Evolutionary conservation across 2,329 filamentous ascomycete genomes (phyloP).

Genomic region (Talaromyces islandicus): DNA sequence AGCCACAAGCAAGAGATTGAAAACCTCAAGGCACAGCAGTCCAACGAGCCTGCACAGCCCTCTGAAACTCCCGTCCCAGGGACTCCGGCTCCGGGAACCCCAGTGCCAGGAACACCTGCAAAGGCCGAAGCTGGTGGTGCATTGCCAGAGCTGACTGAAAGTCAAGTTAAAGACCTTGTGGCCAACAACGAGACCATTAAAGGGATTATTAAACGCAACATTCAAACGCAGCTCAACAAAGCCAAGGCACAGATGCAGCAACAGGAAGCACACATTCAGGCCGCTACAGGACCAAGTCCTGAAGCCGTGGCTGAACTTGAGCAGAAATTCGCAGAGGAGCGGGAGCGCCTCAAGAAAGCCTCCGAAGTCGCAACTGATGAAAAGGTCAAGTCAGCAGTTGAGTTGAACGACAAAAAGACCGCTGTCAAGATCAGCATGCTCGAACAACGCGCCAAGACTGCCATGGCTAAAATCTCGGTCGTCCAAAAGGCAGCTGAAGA

Average conservation of each 20-base stretch:
- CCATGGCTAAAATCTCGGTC: conserved; percentile 66
- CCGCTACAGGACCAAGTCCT: conserved; percentile 21
- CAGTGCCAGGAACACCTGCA: conserved; percentile 19
- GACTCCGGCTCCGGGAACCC: conserved; percentile 2
- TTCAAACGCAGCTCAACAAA: conserved; percentile 43
- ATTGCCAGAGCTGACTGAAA: conserved; percentile 40
- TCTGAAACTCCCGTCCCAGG: conserved; percentile 19
- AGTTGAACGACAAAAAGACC: conserved; percentile 69
- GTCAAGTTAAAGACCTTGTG: conserved; percentile 46
- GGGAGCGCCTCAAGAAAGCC: conserved; percentile 37
- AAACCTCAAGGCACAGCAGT: conserved; percentile 40
- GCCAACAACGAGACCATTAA: conserved; percentile 45
- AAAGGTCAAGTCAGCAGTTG: conserved; percentile 54
- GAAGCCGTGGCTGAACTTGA: conserved; percentile 33
- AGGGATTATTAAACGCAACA: conserved; percentile 52
- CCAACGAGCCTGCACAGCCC: conserved; percentile 23
- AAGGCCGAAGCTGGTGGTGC: conserved; percentile 26
- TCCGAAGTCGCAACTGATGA: conserved; percentile 54
- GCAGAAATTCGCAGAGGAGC: conserved; percentile 34
- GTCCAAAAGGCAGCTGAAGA: conserved; percentile 78
- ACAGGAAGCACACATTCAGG: conserved; percentile 26
- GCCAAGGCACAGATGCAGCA: conserved; percentile 29
- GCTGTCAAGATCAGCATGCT: conserved; percentile 72
- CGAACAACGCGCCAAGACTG: conserved; percentile 60
- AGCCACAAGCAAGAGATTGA: conserved; percentile 46